Evolutionary conservation across 2,329 filamentous ascomycete genomes (phyloP), one percentile per base, ranked within the genome.

Genomic region (Orbilia quercus): DNA sequence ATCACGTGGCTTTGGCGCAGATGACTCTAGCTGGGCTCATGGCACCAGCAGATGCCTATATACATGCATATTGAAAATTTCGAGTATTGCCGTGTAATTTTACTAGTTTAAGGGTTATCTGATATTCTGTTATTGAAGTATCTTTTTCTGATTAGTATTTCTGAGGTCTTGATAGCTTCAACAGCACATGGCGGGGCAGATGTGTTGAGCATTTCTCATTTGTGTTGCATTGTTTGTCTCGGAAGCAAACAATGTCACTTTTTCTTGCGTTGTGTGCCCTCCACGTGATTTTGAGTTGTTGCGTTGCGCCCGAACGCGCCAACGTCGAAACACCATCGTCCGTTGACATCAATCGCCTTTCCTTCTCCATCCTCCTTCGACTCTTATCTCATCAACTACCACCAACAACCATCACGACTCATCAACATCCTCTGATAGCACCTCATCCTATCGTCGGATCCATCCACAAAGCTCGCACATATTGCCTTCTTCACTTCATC

Each of bases 1-100:
- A 53, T 71, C 66, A 71, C 66, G 66, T 71, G 66, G 57, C 57
- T 36, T 45, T 28, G 50, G 20, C 47, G 50, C 50, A 59, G 44
- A 23, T 59, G 55, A 47, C 38, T n/a, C n/a, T 34, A 18, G 53
- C 23, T 31, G 25, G 28, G 18, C 48, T 38, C 48, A 53, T 53
- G 48, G 25, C 48, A 53, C 48, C 36, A 42, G 53, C 34, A 57
- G 16, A 57, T 57, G 53, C 3, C 25, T 25, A 53, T 3, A 12
- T 16, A 36, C 48, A 16, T 14, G 11, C n/a, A 40, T 14, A 12
- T n/a, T n/a, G n/a, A n/a, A n/a, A n/a, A n/a, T n/a, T n/a, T n/a
- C n/a, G n/a, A n/a, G n/a, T n/a, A n/a, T n/a, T n/a, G n/a, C n/a
- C n/a, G n/a, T n/a, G n/a, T n/a, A n/a, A n/a, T n/a, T n/a, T n/a